Base-by-base conservation (phyloP, 208 protist genomes). In the Kentomonas sorsogonicus region DNA sequence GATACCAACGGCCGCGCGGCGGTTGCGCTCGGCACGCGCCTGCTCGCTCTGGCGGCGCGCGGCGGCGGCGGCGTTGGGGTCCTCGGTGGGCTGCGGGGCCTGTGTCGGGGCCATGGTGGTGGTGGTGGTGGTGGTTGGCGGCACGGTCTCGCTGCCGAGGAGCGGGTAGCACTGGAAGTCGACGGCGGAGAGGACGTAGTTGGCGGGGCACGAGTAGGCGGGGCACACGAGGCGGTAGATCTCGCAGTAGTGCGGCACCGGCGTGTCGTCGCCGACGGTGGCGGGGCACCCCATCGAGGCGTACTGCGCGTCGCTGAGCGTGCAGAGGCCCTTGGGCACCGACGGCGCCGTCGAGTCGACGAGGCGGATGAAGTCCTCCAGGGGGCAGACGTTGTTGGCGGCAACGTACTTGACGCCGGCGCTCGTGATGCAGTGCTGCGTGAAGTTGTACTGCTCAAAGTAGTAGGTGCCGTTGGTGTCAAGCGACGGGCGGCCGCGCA, bases 281-380 rank as follows among this genome's bases (percentile, higher is more conserved):
- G 40, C 39, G 9, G 45, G 25, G 53, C 83, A 90, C 43, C 68
- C 50, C 69, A 86, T 75, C 38, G 66, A 60, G 23, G 13, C 47
- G 25, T 40, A 29, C 30, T 75, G 61, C 5, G 58, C 55, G 26
- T 73, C 72, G 63, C 76, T 68, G 5, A 90, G 29, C 60, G 82
- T 75, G 70, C 83, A 90, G 51, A 73, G 63, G 7, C 83, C 83
- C 29, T 64, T 71, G 34, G 66, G 44, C 29, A 62, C 66, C 44
- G 53, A 72, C 10, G 78, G 78, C 33, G 65, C 69, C 5, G 76
- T 73, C 29, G 68, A 71, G 50, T 83, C 54, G 11, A 90, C 53
- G 22, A 83, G 71, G 50, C 73, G 69, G 41, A 67, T 46, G 43
- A 90, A 90, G 65, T 90, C 74, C 6, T 25, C 43, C 46, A 66